Conservation (phyloP, 2,329 filamentous ascomycete species). For the Fusarium zealandicum region DNA sequence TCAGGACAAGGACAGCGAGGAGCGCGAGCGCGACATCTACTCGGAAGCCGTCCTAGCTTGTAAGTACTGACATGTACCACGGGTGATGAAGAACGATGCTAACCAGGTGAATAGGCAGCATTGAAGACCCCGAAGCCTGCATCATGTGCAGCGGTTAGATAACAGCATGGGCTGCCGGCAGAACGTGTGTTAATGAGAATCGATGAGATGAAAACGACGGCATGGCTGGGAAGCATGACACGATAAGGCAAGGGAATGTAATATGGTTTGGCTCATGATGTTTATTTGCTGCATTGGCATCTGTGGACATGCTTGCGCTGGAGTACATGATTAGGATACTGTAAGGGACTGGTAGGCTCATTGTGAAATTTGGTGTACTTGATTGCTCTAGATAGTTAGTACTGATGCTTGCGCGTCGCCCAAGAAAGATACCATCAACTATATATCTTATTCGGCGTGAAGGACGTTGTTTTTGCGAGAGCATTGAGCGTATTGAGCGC, state of each 20-base stretch:
- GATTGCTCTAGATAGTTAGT: constrained; percentile 28
- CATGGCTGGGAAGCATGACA: constrained; percentile 37
- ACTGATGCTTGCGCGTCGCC: constrained; percentile 19
- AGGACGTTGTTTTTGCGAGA: neutral
- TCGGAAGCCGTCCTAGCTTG: constrained; percentile 90
- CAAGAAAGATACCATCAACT: neutral
- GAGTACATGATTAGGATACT: constrained; percentile 32
- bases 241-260: constrained; percentile 33
- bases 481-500: too few relatives aligned
- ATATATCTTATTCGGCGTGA: neutral
- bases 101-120: constrained; percentile 70
- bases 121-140: constrained; percentile 94
- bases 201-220: constrained; percentile 44
- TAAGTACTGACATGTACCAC: constrained; percentile 53
- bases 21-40: constrained; percentile 91
- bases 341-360: constrained; percentile 10
- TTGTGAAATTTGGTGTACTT: constrained; percentile 13
- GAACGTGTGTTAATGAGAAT: constrained; percentile 41
- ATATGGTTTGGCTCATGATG: constrained; percentile 30
- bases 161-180: neutral
- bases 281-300: constrained; percentile 30
- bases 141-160: constrained; percentile 94
- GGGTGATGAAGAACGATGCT: constrained; percentile 26
- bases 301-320: constrained; percentile 21
- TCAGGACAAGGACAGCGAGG: constrained; percentile 71